Evolutionary conservation across 345 rosid species (phyloP).

Genomic region (Stellera chamaejasme): DNA sequence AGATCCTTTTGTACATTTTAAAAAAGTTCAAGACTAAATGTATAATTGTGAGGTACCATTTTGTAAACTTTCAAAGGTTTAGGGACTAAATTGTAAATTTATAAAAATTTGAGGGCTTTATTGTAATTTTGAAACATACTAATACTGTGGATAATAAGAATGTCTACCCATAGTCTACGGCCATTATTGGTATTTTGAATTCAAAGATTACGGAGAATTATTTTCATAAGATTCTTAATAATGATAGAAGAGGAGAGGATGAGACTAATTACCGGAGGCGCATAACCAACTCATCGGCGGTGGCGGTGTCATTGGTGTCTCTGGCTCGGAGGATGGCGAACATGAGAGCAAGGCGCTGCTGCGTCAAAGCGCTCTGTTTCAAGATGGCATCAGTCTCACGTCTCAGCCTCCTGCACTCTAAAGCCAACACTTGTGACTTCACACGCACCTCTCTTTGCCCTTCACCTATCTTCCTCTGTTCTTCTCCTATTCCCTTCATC

Average conservation of each 20-base stretch:
- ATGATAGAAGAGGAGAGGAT: background rate
- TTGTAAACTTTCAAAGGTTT: too few species aligned
- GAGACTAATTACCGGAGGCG: background rate
- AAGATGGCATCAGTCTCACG: background rate
- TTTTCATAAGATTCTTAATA: too few species aligned
- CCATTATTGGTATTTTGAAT: too few species aligned
- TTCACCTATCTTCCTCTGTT: background rate
- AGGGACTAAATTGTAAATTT: too few species aligned
- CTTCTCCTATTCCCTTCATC: background rate
- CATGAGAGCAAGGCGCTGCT: background rate
- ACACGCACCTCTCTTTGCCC: background rate
- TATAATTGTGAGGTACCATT: too few species aligned
- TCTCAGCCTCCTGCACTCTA: background rate
- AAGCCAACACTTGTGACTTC: background rate
- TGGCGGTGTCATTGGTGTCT: background rate
- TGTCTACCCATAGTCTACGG: too few species aligned
- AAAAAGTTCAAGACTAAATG: too few species aligned
- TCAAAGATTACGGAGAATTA: too few species aligned
- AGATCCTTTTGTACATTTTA: too few species aligned
- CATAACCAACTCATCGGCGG: background rate
- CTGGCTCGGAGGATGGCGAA: conserved; percentile 1
- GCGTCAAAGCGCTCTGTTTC: background rate
- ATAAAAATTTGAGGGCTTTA: too few species aligned
- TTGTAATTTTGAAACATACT: too few species aligned
- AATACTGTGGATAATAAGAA: too few species aligned